Evolutionary conservation across 2,329 filamentous ascomycete species (phyloP).

Genomic region (Sordariomycetes sp.): DNA sequence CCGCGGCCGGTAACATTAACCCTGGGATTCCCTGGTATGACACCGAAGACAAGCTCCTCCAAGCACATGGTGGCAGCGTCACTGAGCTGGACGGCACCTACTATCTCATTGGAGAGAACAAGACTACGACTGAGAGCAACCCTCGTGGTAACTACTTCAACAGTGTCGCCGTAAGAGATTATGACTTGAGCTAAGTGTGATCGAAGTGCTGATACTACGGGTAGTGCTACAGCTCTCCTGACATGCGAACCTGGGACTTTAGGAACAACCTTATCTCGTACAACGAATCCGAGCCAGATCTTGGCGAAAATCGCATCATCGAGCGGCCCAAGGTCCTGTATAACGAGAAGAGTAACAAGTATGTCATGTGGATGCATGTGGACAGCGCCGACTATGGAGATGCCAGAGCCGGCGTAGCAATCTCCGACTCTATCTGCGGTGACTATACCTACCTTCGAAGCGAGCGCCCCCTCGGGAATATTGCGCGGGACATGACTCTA

Average conservation of each 20-base stretch:
- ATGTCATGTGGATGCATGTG: slow-evolving; percentile 63
- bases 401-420: slow-evolving; percentile 57
- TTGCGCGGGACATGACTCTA: slow-evolving; percentile 48
- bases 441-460: slow-evolving; percentile 34
- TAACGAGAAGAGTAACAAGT: slow-evolving; percentile 53
- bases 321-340: slow-evolving; percentile 62
- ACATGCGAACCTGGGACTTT: slow-evolving; percentile 57
- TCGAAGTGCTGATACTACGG: slow-evolving; percentile 53
- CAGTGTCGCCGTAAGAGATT: too few species aligned
- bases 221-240: slow-evolving; percentile 56
- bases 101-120: slow-evolving; percentile 64
- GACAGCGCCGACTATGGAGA: slow-evolving; percentile 52
- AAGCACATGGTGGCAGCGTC: slow-evolving; percentile 59
- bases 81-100: slow-evolving; percentile 48
- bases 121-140: too few species aligned
- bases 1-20: too few species aligned
- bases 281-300: slow-evolving; percentile 39
- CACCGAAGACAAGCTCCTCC: too few species aligned
- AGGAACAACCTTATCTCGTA: slow-evolving; percentile 48
- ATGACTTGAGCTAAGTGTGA: too few species aligned
- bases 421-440: slow-evolving; percentile 48
- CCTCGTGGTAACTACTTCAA: too few species aligned
- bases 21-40: too few species aligned
- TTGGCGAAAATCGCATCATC: slow-evolving; percentile 53
- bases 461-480: slow-evolving; percentile 21